Conservation (phyloP, 176 grass and related monocot species). For the Ananas comosus region DNA sequence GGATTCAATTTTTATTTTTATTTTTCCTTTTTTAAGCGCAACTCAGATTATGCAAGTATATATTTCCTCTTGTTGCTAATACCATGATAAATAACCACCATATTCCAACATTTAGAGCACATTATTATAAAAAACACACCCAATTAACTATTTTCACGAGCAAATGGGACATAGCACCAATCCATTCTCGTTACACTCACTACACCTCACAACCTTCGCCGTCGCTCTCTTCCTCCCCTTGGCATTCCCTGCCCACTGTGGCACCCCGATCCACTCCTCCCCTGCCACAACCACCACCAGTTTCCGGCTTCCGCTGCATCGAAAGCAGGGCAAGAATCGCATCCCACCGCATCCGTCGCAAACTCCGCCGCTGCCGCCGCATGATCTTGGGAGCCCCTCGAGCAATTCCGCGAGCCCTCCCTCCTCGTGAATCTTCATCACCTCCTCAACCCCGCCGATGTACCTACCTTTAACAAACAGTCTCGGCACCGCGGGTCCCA, state of each 20-base stretch:
- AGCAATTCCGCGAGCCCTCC: slow-evolving; percentile 35
- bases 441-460: slow-evolving; percentile 39
- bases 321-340: slow-evolving; percentile 58
- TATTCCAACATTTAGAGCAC: too few species aligned
- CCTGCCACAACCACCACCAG: slow-evolving; percentile 8
- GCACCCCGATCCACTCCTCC: not conserved
- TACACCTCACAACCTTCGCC: slow-evolving; percentile 39
- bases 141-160: slow-evolving; percentile 11
- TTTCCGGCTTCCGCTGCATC: slow-evolving; percentile 62
- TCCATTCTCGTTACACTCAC: slow-evolving; percentile 66
- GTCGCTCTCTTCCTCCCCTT: not conserved
- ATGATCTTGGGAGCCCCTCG: slow-evolving; percentile 36
- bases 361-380: slow-evolving; percentile 4
- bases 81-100: too few species aligned
- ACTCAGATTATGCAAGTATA: too few species aligned
- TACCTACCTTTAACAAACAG: slow-evolving; percentile 45
- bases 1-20: too few species aligned
- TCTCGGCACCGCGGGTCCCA: slow-evolving; percentile 23
- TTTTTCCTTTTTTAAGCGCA: too few species aligned
- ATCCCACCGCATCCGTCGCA: slow-evolving; percentile 51
- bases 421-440: slow-evolving; percentile 48
- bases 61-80: too few species aligned
- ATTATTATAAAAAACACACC: too few species aligned
- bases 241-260: not conserved
- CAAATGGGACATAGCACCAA: slow-evolving; percentile 72